Percentiles rank a stretch among this genome's conserved stretches.
phyloP scores from a whole-genome alignment of 768 basidiomycete genomes.

The Boletus edulis region DNA sequence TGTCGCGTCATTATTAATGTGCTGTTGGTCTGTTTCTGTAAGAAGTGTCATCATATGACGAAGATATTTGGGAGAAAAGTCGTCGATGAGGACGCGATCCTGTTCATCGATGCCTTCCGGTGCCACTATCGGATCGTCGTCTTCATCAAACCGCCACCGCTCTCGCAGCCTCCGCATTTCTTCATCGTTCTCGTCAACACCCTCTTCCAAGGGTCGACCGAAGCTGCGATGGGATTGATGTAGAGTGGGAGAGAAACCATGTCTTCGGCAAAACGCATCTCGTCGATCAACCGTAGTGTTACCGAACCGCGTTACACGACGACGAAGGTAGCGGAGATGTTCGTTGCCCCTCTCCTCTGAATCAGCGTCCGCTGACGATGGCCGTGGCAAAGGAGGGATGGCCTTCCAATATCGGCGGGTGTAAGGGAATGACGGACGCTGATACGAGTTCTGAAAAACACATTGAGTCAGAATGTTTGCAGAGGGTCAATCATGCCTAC shows the following conservation, averaged over 20 bases:
- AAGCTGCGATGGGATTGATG: constrained; percentile 12
- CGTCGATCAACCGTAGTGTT: constrained; percentile 75
- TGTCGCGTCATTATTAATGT: constrained; percentile 50
- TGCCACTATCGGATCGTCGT: constrained; percentile 55
- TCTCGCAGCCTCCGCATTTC: constrained; percentile 48
- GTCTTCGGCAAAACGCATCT: constrained; percentile 27
- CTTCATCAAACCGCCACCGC: constrained; percentile 68
- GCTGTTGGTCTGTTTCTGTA: constrained; percentile 50
- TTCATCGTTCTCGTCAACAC: constrained; percentile 30
- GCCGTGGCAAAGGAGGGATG: constrained; percentile 40
- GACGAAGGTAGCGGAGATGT: constrained; percentile 46
- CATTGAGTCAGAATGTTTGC: constrained; percentile 4
- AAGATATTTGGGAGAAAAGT: constrained; percentile 61
- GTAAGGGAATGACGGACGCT: constrained; percentile 55
- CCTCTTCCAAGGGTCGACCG: constrained; percentile 27
- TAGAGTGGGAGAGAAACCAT: constrained; percentile 17
- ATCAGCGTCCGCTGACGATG: constrained; percentile 25
- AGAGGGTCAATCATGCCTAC: constrained; percentile 37
- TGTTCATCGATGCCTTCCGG: constrained; percentile 66
- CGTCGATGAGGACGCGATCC: constrained; percentile 67
- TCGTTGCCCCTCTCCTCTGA: constrained; percentile 21
- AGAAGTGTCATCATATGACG: constrained; percentile 55
- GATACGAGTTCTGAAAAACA: constrained; percentile 60
- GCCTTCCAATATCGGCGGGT: constrained; percentile 68
- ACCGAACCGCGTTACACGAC: constrained; percentile 83